Percentiles rank a stretch among this genome's conserved stretches.
These are phyloP conservation scores for Coriolopsis trogii DNA, from an alignment of 1,284 basidiomycete genomes.

Conservation along the genomic window DNA sequence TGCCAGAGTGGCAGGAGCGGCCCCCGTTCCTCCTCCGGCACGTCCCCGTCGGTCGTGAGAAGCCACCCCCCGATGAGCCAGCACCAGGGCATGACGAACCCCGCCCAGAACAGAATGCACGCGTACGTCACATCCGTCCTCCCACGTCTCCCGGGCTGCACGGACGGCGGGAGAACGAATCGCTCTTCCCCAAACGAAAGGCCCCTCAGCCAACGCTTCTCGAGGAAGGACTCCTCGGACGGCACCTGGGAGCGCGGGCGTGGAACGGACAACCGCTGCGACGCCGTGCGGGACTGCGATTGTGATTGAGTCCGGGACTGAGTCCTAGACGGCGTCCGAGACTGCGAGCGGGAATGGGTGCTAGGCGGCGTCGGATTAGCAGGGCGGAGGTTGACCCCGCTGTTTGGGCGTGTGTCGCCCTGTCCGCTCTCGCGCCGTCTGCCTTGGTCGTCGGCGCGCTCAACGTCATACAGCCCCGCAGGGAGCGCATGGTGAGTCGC, in stretches of 20 bases:
- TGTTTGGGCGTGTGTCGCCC: background rate
- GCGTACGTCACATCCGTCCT: slow-evolving; percentile 35
- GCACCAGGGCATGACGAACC: slow-evolving; percentile 64
- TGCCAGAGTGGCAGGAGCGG: slow-evolving; percentile 40
- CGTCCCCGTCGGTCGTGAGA: slow-evolving; percentile 41
- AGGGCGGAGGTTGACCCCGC: background rate
- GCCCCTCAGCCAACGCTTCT: slow-evolving; percentile 34
- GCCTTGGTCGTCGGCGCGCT: slow-evolving; percentile 5
- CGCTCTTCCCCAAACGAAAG: slow-evolving; percentile 38
- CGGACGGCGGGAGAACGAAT: slow-evolving; percentile 19
- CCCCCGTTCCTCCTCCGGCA: slow-evolving; percentile 24
- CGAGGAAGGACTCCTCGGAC: slow-evolving; percentile 26
- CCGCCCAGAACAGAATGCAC: slow-evolving; percentile 68
- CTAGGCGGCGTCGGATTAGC: background rate
- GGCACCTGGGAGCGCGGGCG: slow-evolving; percentile 15
- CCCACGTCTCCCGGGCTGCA: background rate
- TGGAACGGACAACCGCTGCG: slow-evolving; percentile 6
- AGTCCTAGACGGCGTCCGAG: slow-evolving; percentile 2
- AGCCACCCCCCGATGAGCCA: slow-evolving; percentile 79
- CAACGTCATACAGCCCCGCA: slow-evolving; percentile 26
- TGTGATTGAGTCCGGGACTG: slow-evolving; percentile 6
- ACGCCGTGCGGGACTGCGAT: background rate
- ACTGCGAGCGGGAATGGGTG: slow-evolving; percentile 1
- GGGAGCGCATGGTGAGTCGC: slow-evolving; percentile 19
- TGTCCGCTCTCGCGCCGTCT: background rate